Base-by-base conservation (phyloP, 2,329 filamentous ascomycete species). In the Claviceps spartinae region DNA sequence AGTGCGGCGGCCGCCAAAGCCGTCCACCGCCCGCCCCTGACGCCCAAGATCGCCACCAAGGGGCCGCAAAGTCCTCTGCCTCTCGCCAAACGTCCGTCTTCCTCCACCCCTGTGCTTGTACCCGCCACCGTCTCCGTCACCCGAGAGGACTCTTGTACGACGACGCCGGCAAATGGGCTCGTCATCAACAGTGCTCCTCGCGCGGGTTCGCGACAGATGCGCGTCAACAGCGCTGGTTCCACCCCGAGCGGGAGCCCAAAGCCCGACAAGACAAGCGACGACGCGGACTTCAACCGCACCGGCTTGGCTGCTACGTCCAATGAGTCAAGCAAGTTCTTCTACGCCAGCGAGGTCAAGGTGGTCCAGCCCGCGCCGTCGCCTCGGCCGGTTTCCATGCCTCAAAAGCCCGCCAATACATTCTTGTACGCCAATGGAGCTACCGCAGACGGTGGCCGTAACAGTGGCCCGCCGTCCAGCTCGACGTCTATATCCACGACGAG, bases 141-240 rank as follows among this genome's bases (percentile, higher is more conserved):
- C 18, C 18, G 63, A 54, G 79, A 84, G 49, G 75, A 79, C 54
- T 62, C 73, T 57, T 66, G 73, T 57, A 66, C 74, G 45, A 75
- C 77, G 45, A 75, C 77, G 45, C 73, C 80, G 8, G 70, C 74
- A 34, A 71, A 75, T 48, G 62, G 77, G 49, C 79, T 79, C 59
- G 68, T 88, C 45, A 67, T 66, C 64, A 89, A 87, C 64, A 72
- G 89, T 63, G 94, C 89, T 3, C 87, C 88, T 49, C 81, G 89
- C 57, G 88, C 88, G 8, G 85, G 84, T 8, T 74, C 81, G 48
- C 78, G 89, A 55, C 87, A 81, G 64, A 82, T 73, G 59, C 82
- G 88, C 58, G 78, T 82, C 53, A 82, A 87, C 63, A 88, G 84
- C 65, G 69, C 76, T 26, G 77, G 74, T 54, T 78, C 77, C 36